phyloP scores from a whole-genome alignment of 352 stramenopile species.

The Phytophthora sp. region DNA sequence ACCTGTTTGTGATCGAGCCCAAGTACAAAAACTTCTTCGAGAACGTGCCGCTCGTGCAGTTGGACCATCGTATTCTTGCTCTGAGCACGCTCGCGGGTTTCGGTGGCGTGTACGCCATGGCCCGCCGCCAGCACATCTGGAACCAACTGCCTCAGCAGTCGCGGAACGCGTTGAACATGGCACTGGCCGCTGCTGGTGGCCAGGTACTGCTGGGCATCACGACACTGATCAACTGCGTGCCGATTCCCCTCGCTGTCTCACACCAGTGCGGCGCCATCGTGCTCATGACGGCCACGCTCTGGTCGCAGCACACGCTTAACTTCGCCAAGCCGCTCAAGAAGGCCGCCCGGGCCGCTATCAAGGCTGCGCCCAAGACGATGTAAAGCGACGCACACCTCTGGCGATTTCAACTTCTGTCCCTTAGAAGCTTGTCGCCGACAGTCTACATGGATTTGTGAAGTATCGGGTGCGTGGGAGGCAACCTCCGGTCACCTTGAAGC shows the following conservation, averaged over 20 bases:
- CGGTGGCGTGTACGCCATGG: slow-evolving; percentile 68
- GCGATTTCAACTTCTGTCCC: too few relatives aligned
- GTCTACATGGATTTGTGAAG: too few relatives aligned
- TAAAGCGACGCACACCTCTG: slow-evolving; percentile 12
- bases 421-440: too few relatives aligned
- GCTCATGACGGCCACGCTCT: slow-evolving; percentile 94
- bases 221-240: slow-evolving; percentile 97
- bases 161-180: slow-evolving; percentile 82
- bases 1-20: slow-evolving; percentile 91
- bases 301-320: slow-evolving; percentile 90
- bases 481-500: too few relatives aligned
- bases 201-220: slow-evolving; percentile 96
- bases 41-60: slow-evolving; percentile 98
- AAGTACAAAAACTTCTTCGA: slow-evolving; percentile 97
- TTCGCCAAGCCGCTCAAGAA: slow-evolving; percentile 73
- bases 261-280: slow-evolving; percentile 97
- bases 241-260: slow-evolving; percentile 93
- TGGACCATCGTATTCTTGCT: slow-evolving; percentile 97
- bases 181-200: slow-evolving; percentile 66
- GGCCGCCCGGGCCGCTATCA: slow-evolving; percentile 42
- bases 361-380: slow-evolving; percentile 42
- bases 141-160: slow-evolving; percentile 82
- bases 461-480: too few relatives aligned
- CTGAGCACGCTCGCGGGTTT: slow-evolving; percentile 88
- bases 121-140: slow-evolving; percentile 81